Evolutionary conservation across 257 asterid species (phyloP).

Genomic region (Nicotiana obtusifolia): DNA sequence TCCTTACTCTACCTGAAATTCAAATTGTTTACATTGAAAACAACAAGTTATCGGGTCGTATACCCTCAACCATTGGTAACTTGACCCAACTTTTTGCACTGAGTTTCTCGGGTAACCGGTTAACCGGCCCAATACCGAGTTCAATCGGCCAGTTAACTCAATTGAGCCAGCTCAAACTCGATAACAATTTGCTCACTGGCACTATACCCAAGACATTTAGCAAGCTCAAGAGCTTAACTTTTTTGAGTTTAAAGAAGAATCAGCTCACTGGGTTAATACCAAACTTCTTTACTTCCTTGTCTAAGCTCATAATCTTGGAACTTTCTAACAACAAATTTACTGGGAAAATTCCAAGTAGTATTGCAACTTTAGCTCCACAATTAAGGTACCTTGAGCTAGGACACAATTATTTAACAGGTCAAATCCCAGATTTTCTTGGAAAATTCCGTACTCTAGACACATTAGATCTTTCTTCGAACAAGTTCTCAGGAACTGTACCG

Average conservation of each 20-base stretch:
- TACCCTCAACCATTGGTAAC: conserved; percentile 7
- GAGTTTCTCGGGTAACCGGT: conserved; percentile 11
- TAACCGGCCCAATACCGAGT: conserved; percentile 16
- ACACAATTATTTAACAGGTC: conserved; percentile 51
- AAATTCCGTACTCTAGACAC: conserved; percentile 60
- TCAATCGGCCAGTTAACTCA: conserved; percentile 7
- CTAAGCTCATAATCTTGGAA: not conserved
- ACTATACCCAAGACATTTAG: not conserved
- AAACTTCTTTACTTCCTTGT: not conserved
- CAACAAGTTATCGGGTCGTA: conserved; percentile 10
- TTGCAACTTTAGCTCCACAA: conserved; percentile 33
- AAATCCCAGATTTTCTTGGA: conserved; percentile 65
- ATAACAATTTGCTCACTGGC: conserved; percentile 13
- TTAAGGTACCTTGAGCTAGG: conserved; percentile 48
- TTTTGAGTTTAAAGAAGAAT: conserved; percentile 8
- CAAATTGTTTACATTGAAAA: not conserved
- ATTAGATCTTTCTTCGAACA: conserved; percentile 62
- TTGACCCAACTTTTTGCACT: conserved; percentile 4
- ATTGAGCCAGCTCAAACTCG: not conserved
- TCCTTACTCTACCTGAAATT: not conserved
- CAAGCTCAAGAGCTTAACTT: not conserved
- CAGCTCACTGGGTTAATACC: conserved; percentile 9
- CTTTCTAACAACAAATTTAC: conserved; percentile 45
- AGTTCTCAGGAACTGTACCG: conserved; percentile 60
- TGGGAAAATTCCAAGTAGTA: conserved; percentile 52